Evolutionary conservation across 192 early-diverging fungal genomes (phyloP), one percentile per base, ranked within the genome.

Genomic region (Rhizophagus clarus): DNA sequence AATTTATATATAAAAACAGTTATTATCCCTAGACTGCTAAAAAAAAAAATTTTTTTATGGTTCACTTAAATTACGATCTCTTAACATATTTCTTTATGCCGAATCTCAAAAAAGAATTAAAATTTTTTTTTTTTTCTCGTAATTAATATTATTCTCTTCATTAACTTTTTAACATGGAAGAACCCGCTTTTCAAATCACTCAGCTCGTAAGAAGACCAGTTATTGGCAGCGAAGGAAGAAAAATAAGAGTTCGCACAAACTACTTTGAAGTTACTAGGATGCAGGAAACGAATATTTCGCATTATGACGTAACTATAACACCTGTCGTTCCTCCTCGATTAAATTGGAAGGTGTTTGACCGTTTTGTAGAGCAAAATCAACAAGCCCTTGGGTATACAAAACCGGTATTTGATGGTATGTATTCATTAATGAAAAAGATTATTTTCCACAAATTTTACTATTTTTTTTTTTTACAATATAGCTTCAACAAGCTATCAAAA

Each of bases 301-400:
- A 97, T 76, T 98, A 96, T 84, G 94, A 96, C 80, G 86, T 98
- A 9, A 88, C 84, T 3, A 89, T 98, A 32, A 77, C 80, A 8
- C 94, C 95, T 12, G 91, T 93, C 40, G 93, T 94, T 15, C 94
- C 95, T 15, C 90, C 92, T 4, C 89, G 89, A 0, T 91, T 96
- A 31, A 91, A 93, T 80, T 69, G 92, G 12, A 85, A 90, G 61
- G 84, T 96, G 8, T 95, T 88, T 81, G 87, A 94, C 62, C 73
- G 88, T 22, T 91, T 93, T 87, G 90, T 91, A 64, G 86, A 82
- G 7, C 64, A 83, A 12, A 80, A 88, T 73, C 81, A 86, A 5
- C 84, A 85, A 24, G 88, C 85, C 9, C 86, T 96, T 7, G 85
- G 85, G 12, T 89, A 90, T 40, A 83, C 90, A 63, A 82, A 86